These are phyloP conservation scores for Daldinia childiae DNA, from an alignment of 495 filamentous ascomycete genomes.

Conservation along the genomic window DNA sequence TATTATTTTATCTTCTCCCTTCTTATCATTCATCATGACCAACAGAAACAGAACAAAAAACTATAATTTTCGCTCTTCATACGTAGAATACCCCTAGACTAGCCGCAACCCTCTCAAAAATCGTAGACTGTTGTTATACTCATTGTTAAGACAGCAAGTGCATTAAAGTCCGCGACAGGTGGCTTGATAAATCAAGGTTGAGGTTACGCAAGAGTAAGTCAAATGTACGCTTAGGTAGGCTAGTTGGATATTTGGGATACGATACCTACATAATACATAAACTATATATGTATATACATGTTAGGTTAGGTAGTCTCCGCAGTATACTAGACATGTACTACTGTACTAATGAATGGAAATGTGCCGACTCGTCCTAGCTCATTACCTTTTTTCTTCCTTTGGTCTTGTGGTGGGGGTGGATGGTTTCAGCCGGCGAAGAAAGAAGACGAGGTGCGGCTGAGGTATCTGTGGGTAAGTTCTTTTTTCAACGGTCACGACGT, in stretches of 20 bases:
- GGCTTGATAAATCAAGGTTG: background rate
- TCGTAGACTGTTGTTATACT: background rate
- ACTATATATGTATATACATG: no score
- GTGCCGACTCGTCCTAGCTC: conserved; percentile 24
- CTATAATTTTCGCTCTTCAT: background rate
- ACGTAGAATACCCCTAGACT: background rate
- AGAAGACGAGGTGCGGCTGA: conserved; percentile 31
- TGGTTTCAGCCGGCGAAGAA: conserved; percentile 30
- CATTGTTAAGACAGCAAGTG: background rate
- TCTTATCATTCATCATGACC: background rate
- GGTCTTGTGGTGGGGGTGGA: conserved; percentile 16
- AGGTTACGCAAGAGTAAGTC: background rate
- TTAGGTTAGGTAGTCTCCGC: no score
- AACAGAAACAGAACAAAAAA: background rate
- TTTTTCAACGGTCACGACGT: conserved; percentile 31
- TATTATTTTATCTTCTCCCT: background rate
- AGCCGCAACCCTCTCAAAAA: background rate
- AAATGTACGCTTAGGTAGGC: background rate
- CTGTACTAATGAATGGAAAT: conserved; percentile 16
- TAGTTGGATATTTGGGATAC: background rate
- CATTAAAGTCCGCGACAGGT: background rate
- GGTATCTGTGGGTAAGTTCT: conserved; percentile 10
- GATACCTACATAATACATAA: background rate
- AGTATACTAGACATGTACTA: background rate
- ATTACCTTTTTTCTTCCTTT: conserved; percentile 4